Evolutionary conservation across 768 basidiomycete genomes (phyloP).

Genomic region (Serendipita sp.): DNA sequence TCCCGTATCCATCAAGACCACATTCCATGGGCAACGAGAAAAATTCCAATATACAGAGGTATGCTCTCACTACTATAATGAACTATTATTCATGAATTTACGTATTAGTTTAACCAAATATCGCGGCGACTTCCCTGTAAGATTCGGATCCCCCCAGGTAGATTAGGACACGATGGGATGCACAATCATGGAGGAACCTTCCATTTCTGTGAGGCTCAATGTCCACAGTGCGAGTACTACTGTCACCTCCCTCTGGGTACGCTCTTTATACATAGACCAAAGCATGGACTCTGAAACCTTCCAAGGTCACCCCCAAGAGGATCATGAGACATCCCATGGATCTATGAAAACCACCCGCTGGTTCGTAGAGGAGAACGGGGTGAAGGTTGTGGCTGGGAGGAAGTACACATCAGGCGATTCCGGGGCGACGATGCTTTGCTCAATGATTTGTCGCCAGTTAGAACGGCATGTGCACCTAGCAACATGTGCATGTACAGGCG

Average conservation of each 20-base stretch:
- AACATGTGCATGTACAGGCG: slow-evolving; percentile 22
- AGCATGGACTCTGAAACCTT: slow-evolving; percentile 34
- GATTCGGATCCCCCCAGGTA: slow-evolving; percentile 28
- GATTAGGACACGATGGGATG: slow-evolving; percentile 27
- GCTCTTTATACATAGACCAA: not conserved
- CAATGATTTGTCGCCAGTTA: slow-evolving; percentile 35
- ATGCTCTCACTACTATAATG: not conserved
- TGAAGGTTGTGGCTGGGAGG: slow-evolving; percentile 37
- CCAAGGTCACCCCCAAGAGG: slow-evolving; percentile 42
- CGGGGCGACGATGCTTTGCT: slow-evolving; percentile 51
- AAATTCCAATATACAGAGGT: slow-evolving; percentile 34
- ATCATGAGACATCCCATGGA: slow-evolving; percentile 48
- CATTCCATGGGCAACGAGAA: slow-evolving; percentile 42
- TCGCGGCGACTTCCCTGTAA: slow-evolving; percentile 35
- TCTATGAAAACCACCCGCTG: slow-evolving; percentile 45
- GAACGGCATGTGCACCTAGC: slow-evolving; percentile 45
- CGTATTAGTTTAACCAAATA: slow-evolving; percentile 15
- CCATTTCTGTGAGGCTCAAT: slow-evolving; percentile 41
- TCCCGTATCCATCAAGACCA: slow-evolving; percentile 44
- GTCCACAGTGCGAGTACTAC: not conserved
- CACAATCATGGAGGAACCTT: slow-evolving; percentile 37
- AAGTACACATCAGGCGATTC: slow-evolving; percentile 19
- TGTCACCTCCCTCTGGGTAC: not conserved
- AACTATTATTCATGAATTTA: not conserved
- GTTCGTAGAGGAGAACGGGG: slow-evolving; percentile 38